A percentile compares a stretch with the other conserved stretches of the same genome.
Conservation (phyloP, 331 rosid genomes). For the Quercus phellos region DNA sequence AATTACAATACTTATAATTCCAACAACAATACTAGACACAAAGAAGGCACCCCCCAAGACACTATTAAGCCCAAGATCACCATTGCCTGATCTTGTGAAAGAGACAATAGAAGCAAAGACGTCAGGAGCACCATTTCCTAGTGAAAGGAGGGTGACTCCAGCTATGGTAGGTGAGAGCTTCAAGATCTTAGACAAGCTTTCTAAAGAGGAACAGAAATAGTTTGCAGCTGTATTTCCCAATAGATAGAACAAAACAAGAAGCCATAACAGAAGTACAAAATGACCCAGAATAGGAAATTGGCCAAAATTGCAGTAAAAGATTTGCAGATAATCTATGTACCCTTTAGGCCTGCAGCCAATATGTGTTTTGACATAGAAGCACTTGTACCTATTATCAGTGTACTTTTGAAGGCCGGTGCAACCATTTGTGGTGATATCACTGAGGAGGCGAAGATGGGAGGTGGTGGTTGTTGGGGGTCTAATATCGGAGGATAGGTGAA, state of each 20-base stretch:
- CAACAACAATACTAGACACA: constrained; percentile 60
- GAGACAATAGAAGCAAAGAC: constrained; percentile 47
- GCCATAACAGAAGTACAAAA: constrained; percentile 50
- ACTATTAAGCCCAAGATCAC: constrained; percentile 62
- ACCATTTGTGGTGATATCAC: constrained; percentile 16
- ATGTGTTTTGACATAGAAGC: constrained; percentile 44
- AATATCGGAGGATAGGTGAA: neutral
- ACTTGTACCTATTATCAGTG: constrained; percentile 41
- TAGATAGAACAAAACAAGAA: constrained; percentile 67
- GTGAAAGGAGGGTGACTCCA: constrained; percentile 58
- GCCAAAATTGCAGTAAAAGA: constrained; percentile 63
- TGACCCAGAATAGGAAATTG: constrained; percentile 43
- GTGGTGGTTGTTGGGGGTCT: constrained; percentile 7
- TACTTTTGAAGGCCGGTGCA: constrained; percentile 31
- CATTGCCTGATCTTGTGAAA: constrained; percentile 39
- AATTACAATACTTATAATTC: constrained; percentile 52
- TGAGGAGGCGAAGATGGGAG: constrained; percentile 13
- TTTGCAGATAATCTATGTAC: constrained; percentile 60
- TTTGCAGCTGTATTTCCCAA: constrained; percentile 77
- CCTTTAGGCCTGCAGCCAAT: constrained; percentile 45
- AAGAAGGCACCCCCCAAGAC: constrained; percentile 76
- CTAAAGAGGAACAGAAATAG: constrained; percentile 51
- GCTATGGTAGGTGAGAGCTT: constrained; percentile 58
- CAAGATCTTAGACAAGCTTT: constrained; percentile 36
- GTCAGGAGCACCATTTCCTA: constrained; percentile 65